Conservation (phyloP, 2,329 filamentous ascomycete species). For the Claviceps sp. region DNA sequence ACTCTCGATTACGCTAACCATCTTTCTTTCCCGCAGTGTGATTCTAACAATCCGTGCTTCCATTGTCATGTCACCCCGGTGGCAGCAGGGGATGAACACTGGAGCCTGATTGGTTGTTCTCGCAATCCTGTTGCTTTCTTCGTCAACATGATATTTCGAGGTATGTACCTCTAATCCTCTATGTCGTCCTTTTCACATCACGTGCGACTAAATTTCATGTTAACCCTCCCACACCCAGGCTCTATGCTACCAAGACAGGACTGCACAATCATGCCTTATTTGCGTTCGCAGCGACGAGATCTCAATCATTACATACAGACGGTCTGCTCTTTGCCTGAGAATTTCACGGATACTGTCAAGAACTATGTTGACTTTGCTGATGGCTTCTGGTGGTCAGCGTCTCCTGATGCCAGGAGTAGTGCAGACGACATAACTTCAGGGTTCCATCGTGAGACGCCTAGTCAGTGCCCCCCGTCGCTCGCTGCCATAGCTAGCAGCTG, state of each 20-base stretch:
- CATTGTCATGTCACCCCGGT: conserved; percentile 27
- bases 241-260: conserved; percentile 33
- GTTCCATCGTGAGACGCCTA: conserved; percentile 18
- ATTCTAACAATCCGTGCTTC: conserved; percentile 35
- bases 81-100: conserved; percentile 29
- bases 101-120: conserved; percentile 37
- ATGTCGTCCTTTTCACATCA: background rate
- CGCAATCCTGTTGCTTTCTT: conserved; percentile 33
- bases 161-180: conserved; percentile 24
- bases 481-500: conserved; percentile 37
- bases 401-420: conserved; percentile 23
- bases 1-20: background rate
- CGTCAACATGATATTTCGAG: conserved; percentile 35
- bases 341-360: conserved; percentile 27
- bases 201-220: background rate
- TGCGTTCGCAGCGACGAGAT: conserved; percentile 31
- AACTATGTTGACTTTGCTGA: conserved; percentile 39
- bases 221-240: conserved; percentile 16
- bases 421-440: conserved; percentile 8
- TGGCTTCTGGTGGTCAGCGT: conserved; percentile 44
- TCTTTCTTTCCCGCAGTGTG: conserved; percentile 27
- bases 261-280: conserved; percentile 37
- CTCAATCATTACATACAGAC: conserved; percentile 40
- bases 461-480: conserved; percentile 34
- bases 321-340: conserved; percentile 28